Percentiles rank a stretch among this genome's conserved stretches.
phyloP scores from a whole-genome alignment of 2,329 filamentous ascomycete genomes.

The Neobulgaria alba region DNA sequence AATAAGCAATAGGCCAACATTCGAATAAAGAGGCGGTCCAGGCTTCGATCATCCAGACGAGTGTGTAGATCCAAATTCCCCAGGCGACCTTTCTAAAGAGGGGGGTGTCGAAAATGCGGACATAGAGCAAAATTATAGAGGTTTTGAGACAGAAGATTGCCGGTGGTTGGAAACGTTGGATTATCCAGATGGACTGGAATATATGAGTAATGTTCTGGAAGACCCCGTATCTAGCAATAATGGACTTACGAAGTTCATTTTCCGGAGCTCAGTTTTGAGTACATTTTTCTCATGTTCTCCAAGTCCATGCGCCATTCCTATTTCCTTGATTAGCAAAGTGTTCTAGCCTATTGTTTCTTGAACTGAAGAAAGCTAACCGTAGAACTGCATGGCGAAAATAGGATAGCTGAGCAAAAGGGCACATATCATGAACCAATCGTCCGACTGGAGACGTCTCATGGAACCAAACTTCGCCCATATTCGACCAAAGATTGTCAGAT shows the following conservation, averaged over 20 bases:
- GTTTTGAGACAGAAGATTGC: neutral
- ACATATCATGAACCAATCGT: neutral
- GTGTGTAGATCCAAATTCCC: neutral
- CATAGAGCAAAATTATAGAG: neutral
- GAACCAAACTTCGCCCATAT: neutral
- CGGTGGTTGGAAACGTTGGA: neutral
- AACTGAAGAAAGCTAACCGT: neutral
- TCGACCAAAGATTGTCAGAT: neutral
- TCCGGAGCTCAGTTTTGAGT: neutral
- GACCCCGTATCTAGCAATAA: neutral
- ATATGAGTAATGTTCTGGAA: neutral
- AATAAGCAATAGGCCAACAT: slow-evolving; percentile 10
- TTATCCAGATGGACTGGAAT: neutral
- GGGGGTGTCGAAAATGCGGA: neutral
- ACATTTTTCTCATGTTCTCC: neutral
- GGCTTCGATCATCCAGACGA: neutral
- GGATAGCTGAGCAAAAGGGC: neutral
- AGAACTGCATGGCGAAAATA: neutral
- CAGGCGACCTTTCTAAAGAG: neutral
- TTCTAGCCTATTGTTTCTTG: too few relatives aligned
- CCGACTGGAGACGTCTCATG: neutral
- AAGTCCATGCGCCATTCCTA: neutral
- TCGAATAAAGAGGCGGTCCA: slow-evolving; percentile 4
- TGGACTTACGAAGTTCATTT: neutral
- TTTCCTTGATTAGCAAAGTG: too few relatives aligned